Evolutionary conservation across 768 basidiomycete genomes (phyloP).

Genomic region (Brasilioporus rufonigricans): DNA sequence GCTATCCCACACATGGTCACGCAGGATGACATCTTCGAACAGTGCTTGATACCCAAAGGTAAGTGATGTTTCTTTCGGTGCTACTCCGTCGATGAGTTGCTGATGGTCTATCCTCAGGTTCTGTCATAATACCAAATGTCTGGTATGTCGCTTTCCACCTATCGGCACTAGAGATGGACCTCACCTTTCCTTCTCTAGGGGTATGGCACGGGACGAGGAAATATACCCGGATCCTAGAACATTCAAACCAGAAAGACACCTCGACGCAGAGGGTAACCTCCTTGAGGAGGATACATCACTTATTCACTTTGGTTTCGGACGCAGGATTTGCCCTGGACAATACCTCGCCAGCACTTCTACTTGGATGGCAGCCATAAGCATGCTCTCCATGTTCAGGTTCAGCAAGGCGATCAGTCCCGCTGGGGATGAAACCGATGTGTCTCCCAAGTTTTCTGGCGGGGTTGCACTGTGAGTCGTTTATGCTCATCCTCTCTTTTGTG

Average conservation of each 20-base stretch:
- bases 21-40: conserved; percentile 40
- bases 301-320: conserved; percentile 35
- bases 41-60: conserved; percentile 53
- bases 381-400: conserved; percentile 21
- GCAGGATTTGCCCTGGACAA: conserved; percentile 23
- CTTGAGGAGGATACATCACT: conserved; percentile 18
- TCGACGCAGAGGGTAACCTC: conserved; percentile 21
- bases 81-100: background rate
- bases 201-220: conserved; percentile 24
- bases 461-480: conserved; percentile 14
- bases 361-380: conserved; percentile 21
- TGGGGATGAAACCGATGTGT: conserved; percentile 22
- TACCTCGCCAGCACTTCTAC: conserved; percentile 13
- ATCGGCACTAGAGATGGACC: background rate
- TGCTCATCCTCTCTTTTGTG: background rate
- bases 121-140: conserved; percentile 22
- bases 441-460: conserved; percentile 16
- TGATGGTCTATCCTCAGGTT: conserved; percentile 11
- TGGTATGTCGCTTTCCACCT: conserved; percentile 9
- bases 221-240: conserved; percentile 25
- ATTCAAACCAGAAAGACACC: conserved; percentile 36
- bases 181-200: conserved; percentile 12
- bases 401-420: conserved; percentile 20
- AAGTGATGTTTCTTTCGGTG: background rate
- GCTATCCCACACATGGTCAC: conserved; percentile 32